Evolutionary conservation across 2,329 filamentous ascomycete genomes (phyloP), one percentile per base, ranked within the genome.

Genomic region (Camillea tinctor): DNA sequence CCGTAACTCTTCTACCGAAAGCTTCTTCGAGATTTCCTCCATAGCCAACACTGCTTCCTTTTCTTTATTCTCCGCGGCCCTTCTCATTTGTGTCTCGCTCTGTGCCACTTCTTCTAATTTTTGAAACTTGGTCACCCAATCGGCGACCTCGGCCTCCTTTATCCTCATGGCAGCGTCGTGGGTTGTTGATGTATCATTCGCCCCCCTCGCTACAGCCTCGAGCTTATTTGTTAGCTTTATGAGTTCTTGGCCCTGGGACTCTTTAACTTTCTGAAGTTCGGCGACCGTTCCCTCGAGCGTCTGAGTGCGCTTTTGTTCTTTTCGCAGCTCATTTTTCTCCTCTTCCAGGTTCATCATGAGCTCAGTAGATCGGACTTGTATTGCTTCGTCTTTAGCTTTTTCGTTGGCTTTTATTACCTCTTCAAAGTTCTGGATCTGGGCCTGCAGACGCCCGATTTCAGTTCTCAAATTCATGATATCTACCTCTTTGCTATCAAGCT

Each of bases 1-100:
- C 56, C 96, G 81, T 0, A 53, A 22, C 21, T 69, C 64, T 40
- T 67, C 66, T 11, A 57, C 22, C 2, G 58, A 17, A 1, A 68
- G 57, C 8, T 64, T 68, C n/a, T 60, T 40, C 50, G 56, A 60
- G 26, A 61, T 48, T 2, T 21, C 21, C 48, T 57, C 54, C 19
- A 50, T 48, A 53, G 22, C 51, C n/a, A 19, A 24, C 6, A 6
- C 2, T 53, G 51, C 24, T 26, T 57, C 49, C 22, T 56, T 21
- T 23, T 57, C 50, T 21, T 26, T 17, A 19, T 23, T 54, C 3
- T 20, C 24, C n/a, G 36, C 36, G 17, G 36, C 17, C 5, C 13
- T 44, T 44, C 36, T 44, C 36, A 44, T n/a, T 17, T 17, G 36
- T n/a, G 36, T 15, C 36, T 44, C 36, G 17, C n/a, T 44, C 36